Base-by-base conservation (phyloP, 352 stramenopile genomes). In the Phytophthora pisi region DNA sequence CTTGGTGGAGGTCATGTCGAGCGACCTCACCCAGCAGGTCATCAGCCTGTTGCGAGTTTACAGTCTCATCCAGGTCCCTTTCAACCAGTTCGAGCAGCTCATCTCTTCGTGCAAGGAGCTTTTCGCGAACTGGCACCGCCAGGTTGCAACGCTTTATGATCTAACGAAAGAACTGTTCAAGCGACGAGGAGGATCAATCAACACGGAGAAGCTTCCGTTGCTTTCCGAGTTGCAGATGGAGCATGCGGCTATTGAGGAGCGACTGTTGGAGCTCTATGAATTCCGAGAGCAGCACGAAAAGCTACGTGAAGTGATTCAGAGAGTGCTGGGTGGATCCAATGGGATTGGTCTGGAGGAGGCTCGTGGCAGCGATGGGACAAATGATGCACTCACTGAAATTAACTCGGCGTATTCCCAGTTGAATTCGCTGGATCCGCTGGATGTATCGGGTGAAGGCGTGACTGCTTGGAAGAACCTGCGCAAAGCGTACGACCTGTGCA, bases 261-360 rank as follows among this genome's bases (percentile, higher is more conserved):
- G 94, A 10, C 64, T 98, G 36, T 50, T 89, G 11, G 89, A 98
- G 56, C 66, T 98, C 3, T 70, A 93, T 45, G 89, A 95, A 31
- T 98, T 98, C 62, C 82, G 94, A 49, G 82, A 94, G 53, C 81
- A 97, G 66, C 96, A 98, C 57, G 82, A 98, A 42, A 96, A 95
- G 51, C 72, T 98, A 18, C 78, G 86, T 20, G 83, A 90, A 53
- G 91, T 97, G 61, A 93, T 98, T 38, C 78, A 91, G 30, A 83
- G 78, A 46, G 91, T 98, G 3, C 71, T 98, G 15, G 81, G 84
- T 15, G 83, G 74, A 24, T 78, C 84, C 5, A 70, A 71, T 38
- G 54, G 38, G 1, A 65, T 70, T 46, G 65, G 66, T 49, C n/a
- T 76, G 7, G 69, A 71, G 1, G 82, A 88, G 43, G 42, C 68